Conservation (phyloP, 2,329 filamentous ascomycete species). For the Sodiomyces alkalinus region DNA sequence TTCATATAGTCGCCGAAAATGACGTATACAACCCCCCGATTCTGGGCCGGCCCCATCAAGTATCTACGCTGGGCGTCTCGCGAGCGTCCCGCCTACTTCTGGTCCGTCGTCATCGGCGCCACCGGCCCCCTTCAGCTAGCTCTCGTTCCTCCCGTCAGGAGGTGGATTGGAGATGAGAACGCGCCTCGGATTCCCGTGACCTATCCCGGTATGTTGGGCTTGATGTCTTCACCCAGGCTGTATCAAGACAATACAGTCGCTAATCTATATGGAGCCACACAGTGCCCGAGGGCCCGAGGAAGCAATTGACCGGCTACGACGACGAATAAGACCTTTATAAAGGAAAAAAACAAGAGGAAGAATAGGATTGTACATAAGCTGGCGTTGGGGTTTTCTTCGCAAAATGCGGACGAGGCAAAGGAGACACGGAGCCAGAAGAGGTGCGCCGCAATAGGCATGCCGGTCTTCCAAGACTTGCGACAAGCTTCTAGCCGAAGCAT, state of each 20-base stretch:
- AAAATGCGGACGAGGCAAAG: constrained; percentile 3
- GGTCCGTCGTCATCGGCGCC: constrained; percentile 59
- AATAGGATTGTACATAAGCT: constrained; percentile 10
- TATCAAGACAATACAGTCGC: background rate
- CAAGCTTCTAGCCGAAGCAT: background rate
- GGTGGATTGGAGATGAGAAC: constrained; percentile 57
- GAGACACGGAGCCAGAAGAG: background rate
- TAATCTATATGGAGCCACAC: constrained; percentile 4
- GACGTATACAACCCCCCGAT: constrained; percentile 50
- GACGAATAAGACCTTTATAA: constrained; percentile 24
- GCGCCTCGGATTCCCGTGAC: constrained; percentile 65
- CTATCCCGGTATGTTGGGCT: constrained; percentile 67
- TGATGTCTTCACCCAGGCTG: no score
- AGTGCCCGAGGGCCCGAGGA: constrained; percentile 45
- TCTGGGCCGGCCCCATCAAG: constrained; percentile 71
- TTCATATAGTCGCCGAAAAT: constrained; percentile 35
- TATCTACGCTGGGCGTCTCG: constrained; percentile 82
- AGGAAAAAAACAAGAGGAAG: constrained; percentile 1
- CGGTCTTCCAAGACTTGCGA: background rate
- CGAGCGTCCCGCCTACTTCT: constrained; percentile 86
- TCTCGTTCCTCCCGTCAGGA: constrained; percentile 59
- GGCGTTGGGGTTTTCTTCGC: constrained; percentile 9
- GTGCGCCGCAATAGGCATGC: background rate
- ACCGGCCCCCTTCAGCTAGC: constrained; percentile 57
- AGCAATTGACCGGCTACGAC: constrained; percentile 44